phyloP scores from a whole-genome alignment of 495 filamentous ascomycete genomes.

The Annulohypoxylon maeteangense region DNA sequence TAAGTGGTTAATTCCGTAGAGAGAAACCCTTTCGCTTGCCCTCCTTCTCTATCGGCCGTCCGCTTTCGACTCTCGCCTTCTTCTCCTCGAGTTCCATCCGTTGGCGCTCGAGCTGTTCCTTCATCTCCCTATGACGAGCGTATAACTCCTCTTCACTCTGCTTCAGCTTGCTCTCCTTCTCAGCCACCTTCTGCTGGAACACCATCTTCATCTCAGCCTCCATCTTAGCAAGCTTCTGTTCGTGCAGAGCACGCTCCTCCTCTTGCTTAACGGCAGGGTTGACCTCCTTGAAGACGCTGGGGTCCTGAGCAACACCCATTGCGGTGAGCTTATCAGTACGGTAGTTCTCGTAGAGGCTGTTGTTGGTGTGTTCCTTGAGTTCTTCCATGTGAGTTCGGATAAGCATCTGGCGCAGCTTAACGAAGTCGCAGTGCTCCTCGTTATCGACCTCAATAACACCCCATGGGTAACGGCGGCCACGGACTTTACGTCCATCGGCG shows the following conservation, averaged over 20 bases:
- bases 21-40: constrained; percentile 98
- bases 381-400: constrained; percentile 99
- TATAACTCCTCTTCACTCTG: constrained; percentile 99
- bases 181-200: constrained; percentile 99
- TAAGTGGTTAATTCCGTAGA: constrained; percentile 73
- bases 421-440: constrained; percentile 99
- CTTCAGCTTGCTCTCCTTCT: constrained; percentile 99
- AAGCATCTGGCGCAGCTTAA: constrained; percentile 99
- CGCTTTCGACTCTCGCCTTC: constrained; percentile 91
- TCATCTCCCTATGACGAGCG: constrained; percentile 98
- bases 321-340: constrained; percentile 97
- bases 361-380: constrained; percentile 99
- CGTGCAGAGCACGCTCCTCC: constrained; percentile 95
- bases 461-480: constrained; percentile 97
- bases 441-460: constrained; percentile 99
- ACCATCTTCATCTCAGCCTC: constrained; percentile 99
- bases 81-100: constrained; percentile 95
- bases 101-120: constrained; percentile 97
- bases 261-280: constrained; percentile 99
- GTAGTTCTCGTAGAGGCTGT: constrained; percentile 98
- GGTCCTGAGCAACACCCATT: constrained; percentile 98
- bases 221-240: constrained; percentile 99
- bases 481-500: constrained; percentile 92
- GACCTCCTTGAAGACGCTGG: constrained; percentile 99
- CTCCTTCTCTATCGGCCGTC: constrained; percentile 95